Percentiles rank a stretch among this genome's conserved stretches.
Conservation (phyloP, 148 eudicot genomes). For the Linanthus parryae region DNA sequence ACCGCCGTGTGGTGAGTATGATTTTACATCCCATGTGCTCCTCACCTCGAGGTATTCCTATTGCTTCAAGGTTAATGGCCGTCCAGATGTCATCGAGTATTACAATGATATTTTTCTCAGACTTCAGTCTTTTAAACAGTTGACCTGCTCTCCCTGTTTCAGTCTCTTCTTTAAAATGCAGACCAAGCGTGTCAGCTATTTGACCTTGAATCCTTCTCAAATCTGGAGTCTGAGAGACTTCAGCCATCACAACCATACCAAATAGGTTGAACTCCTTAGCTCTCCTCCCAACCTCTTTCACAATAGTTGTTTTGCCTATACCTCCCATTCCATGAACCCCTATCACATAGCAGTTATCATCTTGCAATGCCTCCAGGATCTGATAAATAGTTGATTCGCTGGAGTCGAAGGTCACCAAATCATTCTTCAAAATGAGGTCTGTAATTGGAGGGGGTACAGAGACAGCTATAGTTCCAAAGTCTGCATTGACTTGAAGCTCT, state of each 20-base stretch:
- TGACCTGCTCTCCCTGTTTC: conserved; percentile 7
- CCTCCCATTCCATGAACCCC: conserved; percentile 15
- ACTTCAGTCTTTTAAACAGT: neutral
- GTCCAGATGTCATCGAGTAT: conserved; percentile 1
- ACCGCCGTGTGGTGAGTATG: neutral
- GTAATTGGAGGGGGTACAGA: neutral
- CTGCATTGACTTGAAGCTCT: neutral
- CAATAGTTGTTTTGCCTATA: conserved; percentile 9
- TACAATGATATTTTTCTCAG: neutral
- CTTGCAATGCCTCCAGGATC: conserved; percentile 10
- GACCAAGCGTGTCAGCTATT: neutral
- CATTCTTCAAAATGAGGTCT: neutral
- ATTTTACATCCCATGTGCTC: conserved; percentile 3
- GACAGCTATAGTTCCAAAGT: neutral
- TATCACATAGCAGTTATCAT: neutral
- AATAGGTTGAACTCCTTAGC: conserved; percentile 1
- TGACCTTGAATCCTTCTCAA: conserved; percentile 1
- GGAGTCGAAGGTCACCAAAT: conserved; percentile 3
- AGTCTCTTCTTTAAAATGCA: neutral
- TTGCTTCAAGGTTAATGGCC: neutral
- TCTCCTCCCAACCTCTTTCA: conserved; percentile 1
- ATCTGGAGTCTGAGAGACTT: neutral
- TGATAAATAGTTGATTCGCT: neutral
- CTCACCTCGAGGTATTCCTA: neutral
- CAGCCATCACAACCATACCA: conserved; percentile 8